Evolutionary conservation across 164 flowering plant genomes (phyloP).

Genomic region (Buxus sempervirens): DNA sequence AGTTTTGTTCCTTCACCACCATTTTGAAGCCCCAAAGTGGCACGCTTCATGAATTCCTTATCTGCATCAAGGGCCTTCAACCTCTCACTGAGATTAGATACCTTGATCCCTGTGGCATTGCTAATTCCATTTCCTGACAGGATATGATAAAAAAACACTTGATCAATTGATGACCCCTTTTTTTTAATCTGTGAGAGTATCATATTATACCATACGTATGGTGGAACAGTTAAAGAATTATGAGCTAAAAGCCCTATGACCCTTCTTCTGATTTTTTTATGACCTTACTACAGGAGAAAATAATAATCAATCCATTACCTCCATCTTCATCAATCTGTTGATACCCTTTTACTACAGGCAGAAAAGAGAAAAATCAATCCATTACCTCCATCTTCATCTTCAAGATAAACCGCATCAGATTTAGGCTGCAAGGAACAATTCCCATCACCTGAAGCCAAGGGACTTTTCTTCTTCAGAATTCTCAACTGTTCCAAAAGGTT

Average conservation of each 20-base stretch:
- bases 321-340: neutral
- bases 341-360: too few relatives aligned
- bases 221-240: too few relatives aligned
- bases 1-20: constrained; percentile 39
- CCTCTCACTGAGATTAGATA: constrained; percentile 26
- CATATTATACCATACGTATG: too few relatives aligned
- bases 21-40: constrained; percentile 25
- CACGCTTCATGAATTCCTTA: constrained; percentile 35
- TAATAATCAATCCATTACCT: constrained; percentile 18
- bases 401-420: constrained; percentile 1
- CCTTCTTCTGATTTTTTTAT: too few relatives aligned
- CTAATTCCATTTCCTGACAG: constrained; percentile 23
- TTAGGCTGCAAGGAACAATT: constrained; percentile 12
- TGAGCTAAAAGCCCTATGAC: too few relatives aligned
- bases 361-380: too few relatives aligned
- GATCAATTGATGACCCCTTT: neutral
- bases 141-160: constrained; percentile 5
- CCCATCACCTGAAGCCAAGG: constrained; percentile 13
- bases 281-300: too few relatives aligned
- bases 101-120: constrained; percentile 11
- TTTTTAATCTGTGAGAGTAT: too few relatives aligned
- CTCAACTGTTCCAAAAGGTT: constrained; percentile 26
- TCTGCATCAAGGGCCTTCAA: constrained; percentile 44
- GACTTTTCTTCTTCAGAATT: constrained; percentile 23
- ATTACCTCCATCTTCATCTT: constrained; percentile 22